Evolutionary conservation across 139 green algal genomes (phyloP), one percentile per base, ranked within the genome.

Genomic region (Mesostigma viride): DNA sequence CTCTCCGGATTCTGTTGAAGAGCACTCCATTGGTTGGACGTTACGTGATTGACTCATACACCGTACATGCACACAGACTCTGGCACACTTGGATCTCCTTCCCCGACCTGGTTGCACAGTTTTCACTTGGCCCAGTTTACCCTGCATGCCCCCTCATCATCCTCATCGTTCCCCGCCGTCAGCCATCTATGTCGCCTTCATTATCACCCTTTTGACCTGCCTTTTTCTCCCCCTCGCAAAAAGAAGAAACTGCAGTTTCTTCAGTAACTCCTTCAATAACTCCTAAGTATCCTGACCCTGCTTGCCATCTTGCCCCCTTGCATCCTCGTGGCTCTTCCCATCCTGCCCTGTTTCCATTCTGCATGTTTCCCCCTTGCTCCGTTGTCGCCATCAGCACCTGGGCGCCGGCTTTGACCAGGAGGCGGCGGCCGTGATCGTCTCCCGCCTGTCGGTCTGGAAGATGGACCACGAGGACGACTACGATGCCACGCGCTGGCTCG

Each of bases 321-420:
- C n/a, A n/a, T n/a, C n/a, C n/a, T n/a, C n/a, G n/a, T n/a, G n/a
- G n/a, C n/a, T n/a, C n/a, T n/a, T n/a, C n/a, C n/a, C n/a, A n/a
- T n/a, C n/a, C n/a, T n/a, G n/a, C n/a, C n/a, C n/a, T n/a, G n/a
- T n/a, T n/a, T n/a, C n/a, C n/a, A n/a, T n/a, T n/a, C n/a, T n/a
- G n/a, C n/a, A n/a, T n/a, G n/a, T n/a, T n/a, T n/a, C n/a, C n/a
- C n/a, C n/a, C n/a, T n/a, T n/a, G n/a, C n/a, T n/a, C n/a, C n/a
- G n/a, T n/a, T n/a, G n/a, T n/a, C n/a, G n/a, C n/a, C n/a, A n/a
- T n/a, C 69, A 68, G n/a, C 67, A 94, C 31, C 74, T 97, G 28
- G 84, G 94, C 57, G 80, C 82, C 4, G 91, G 90, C 22, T 96
- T 96, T 69, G 90, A 96, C 78, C 90, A 96, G 81, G 92, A 98